Evolutionary conservation across 2,329 filamentous ascomycete species (phyloP).

Genomic region (Ceratocystis lukuohia): DNA sequence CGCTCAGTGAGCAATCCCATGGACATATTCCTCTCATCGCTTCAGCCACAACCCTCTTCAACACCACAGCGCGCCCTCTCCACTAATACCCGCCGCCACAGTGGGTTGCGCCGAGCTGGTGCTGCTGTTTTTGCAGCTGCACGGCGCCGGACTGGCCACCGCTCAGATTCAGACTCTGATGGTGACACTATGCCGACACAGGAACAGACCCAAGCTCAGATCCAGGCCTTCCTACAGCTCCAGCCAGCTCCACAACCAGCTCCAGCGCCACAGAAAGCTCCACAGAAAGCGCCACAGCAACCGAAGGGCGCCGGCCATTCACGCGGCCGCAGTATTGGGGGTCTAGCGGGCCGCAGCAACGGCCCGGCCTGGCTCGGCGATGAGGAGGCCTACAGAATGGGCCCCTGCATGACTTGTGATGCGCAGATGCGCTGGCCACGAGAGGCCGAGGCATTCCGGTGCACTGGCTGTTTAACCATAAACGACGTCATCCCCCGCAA

Average conservation of each 20-base stretch:
- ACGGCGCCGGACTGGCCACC: neutral
- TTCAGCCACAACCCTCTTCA: neutral
- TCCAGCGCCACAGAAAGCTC: neutral
- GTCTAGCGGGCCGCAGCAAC: neutral
- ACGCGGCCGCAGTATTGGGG: neutral
- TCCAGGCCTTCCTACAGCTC: neutral
- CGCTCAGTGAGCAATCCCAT: neutral
- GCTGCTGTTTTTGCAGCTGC: conserved; percentile 15
- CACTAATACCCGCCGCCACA: neutral
- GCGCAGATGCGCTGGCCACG: conserved; percentile 68
- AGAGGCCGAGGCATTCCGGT: conserved; percentile 61
- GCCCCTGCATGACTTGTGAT: conserved; percentile 76
- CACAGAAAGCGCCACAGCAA: neutral
- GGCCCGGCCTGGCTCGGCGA: conserved; percentile 19
- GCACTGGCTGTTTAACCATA: conserved; percentile 70
- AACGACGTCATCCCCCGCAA: conserved; percentile 49
- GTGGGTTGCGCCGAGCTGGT: conserved; percentile 9
- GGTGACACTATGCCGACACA: neutral
- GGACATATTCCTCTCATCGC: conserved; percentile 1
- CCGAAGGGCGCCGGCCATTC: neutral
- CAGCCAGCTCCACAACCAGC: neutral
- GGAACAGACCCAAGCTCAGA: conserved; percentile 5
- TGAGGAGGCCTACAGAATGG: conserved; percentile 49
- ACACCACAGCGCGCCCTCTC: neutral
- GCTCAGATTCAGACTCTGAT: conserved; percentile 1